These are phyloP conservation scores for Capillidium rhysosporum DNA, from an alignment of 371 early-diverging fungal genomes.

Conservation along the genomic window DNA sequence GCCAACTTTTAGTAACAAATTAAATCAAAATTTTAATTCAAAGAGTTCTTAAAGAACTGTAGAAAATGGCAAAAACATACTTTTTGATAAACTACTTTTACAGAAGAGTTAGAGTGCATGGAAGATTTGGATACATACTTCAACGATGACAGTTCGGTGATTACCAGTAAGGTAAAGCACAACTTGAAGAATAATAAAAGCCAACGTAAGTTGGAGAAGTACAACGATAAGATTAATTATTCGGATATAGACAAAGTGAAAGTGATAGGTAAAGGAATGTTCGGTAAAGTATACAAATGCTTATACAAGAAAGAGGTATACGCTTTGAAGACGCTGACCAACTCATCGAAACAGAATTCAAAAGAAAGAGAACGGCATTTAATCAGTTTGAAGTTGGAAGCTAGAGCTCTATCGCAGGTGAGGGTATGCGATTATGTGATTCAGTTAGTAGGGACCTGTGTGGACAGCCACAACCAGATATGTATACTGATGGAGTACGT, in stretches of 20 bases:
- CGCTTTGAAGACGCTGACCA: slow-evolving; percentile 1
- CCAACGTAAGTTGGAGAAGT: not conserved
- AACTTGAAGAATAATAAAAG: too few relatives aligned
- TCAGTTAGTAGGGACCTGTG: not conserved
- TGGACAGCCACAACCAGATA: not conserved
- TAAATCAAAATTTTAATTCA: too few relatives aligned
- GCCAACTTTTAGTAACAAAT: too few relatives aligned
- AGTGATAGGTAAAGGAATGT: slow-evolving; percentile 1
- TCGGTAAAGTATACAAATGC: slow-evolving; percentile 4
- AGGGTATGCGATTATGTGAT: not conserved
- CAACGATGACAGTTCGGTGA: too few relatives aligned
- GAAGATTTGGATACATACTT: too few relatives aligned
- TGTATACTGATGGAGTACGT: slow-evolving; percentile 4
- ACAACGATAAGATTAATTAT: slow-evolving; percentile 2
- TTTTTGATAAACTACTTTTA: too few relatives aligned
- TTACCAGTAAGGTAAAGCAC: too few relatives aligned
- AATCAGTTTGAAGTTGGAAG: not conserved
- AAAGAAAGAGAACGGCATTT: not conserved
- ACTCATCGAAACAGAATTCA: not conserved
- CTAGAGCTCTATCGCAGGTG: not conserved
- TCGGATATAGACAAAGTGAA: not conserved
- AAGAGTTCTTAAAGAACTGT: too few relatives aligned
- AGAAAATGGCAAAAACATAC: too few relatives aligned
- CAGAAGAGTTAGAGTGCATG: too few relatives aligned
- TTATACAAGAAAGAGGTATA: not conserved